Evolutionary conservation across 208 protist genomes (phyloP), one percentile per base, ranked within the genome.

Genomic region (Lotmaria passim): DNA sequence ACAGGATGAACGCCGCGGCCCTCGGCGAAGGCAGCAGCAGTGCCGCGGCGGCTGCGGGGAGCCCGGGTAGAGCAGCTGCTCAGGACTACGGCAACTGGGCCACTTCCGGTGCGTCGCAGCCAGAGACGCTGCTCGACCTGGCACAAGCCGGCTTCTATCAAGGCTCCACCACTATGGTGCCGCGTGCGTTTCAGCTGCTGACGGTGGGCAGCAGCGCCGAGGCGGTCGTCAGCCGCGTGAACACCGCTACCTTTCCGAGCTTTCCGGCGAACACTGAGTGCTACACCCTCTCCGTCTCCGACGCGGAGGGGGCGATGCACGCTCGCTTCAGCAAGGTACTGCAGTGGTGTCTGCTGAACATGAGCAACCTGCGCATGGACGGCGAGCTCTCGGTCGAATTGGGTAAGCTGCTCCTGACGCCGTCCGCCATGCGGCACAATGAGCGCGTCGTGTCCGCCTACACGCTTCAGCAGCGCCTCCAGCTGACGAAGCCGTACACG

Each of bases 341-440:
- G 51, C 93, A 97, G 79, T 97, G 93, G 93, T 97, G 93, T 66
- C 77, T 89, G 58, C 73, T 97, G 38, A 97, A 97, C 78, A 92
- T 97, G 86, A 84, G 69, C 73, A 97, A 95, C 76, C 65, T 97
- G 39, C 86, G 90, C 63, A 94, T 97, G 86, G 93, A 97, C 71
- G 90, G 89, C 21, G 93, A 97, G 78, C 75, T 97, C 2, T 75
- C 66, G 56, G 58, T 95, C 7, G 82, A 79, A 28, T 57, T 97
- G 28, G 93, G 93, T 2, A 95, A 94, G 75, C 78, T 97, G 24
- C 69, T 97, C 28, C 67, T 97, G 17, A 56, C 86, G 17, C 69
- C 77, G 41, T 38, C 71, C 0, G 76, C 67, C 26, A 75, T 81
- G 67, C 77, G 75, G 34, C 68, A 69, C 75, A 69, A 63, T 23